phyloP scores from a whole-genome alignment of 2,329 filamentous ascomycete species.

The Claviceps humidiphila region DNA sequence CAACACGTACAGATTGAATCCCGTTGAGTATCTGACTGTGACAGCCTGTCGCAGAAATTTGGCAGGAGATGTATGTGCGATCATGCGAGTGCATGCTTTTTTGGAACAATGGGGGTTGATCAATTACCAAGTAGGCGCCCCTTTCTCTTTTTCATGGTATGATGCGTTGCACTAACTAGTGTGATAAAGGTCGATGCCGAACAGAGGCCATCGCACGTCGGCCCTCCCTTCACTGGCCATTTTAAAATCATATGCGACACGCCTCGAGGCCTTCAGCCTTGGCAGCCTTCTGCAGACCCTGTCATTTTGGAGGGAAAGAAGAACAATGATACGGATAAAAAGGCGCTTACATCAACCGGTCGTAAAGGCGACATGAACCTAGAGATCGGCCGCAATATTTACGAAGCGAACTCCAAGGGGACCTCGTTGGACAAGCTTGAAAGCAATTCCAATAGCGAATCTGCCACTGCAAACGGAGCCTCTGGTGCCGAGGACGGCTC shows the following conservation, averaged over 20 bases:
- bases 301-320: constrained; percentile 48
- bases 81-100: constrained; percentile 97
- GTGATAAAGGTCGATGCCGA: constrained; percentile 75
- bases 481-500: constrained; percentile 44
- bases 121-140: constrained; percentile 76
- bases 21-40: constrained; percentile 89
- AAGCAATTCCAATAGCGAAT: constrained; percentile 65
- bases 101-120: constrained; percentile 97
- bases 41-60: constrained; percentile 91
- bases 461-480: constrained; percentile 51
- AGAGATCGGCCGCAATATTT: constrained; percentile 90
- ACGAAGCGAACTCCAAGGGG: constrained; percentile 77
- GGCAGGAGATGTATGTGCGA: constrained; percentile 94
- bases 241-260: constrained; percentile 95
- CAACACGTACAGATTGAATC: constrained; percentile 95
- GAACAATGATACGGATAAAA: constrained; percentile 56
- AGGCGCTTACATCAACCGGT: constrained; percentile 50
- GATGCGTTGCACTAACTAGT: neutral
- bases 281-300: constrained; percentile 78
- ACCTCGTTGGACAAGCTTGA: constrained; percentile 56
- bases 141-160: neutral
- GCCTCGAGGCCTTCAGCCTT: constrained; percentile 83
- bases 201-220: constrained; percentile 86
- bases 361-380: constrained; percentile 75
- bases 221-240: constrained; percentile 92